Base-by-base conservation (phyloP, 208 protist genomes). In the Phytomonas francai region DNA sequence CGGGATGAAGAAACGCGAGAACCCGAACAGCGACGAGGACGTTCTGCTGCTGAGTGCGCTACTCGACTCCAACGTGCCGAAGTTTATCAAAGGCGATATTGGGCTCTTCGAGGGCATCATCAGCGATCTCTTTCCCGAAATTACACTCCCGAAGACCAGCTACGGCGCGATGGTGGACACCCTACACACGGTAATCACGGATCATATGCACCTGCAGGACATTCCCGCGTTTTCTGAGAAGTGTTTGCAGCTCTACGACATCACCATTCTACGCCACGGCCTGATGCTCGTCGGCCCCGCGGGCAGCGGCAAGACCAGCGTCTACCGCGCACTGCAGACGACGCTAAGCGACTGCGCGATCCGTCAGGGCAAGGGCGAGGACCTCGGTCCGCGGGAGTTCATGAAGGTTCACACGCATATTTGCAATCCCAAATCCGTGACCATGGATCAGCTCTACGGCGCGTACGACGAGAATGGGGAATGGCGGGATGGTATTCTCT, bases 191-290 rank as follows among this genome's bases (percentile, higher is more conserved):
- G 78, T 81, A 54, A 81, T 97, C 22, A 72, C 34, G 2, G 71
- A 59, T 9, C 76, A 88, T 28, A 42, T 79, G 57, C 81, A 80
- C 5, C 78, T 98, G 62, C 95, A 99, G 72, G 83, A 91, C 5
- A 85, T 97, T 14, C 79, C 81, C 25, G 74, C 79, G 5, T 99
- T 99, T 80, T 84, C 98, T 34, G 73, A 88, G 12, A 99, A 99
- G 87, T 98, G 94, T 72, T 87, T 99, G 56, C 98, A 99, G 90
- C 81, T 99, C 12, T 99, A 98, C 80, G 98, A 99, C 74, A 97
- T 98, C 59, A 98, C 97, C 9, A 94, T 96, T n/a, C 86, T 99
- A 51, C 93, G 98, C 31, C 98, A 99, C 81, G 98, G 98, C 30
- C 83, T 99, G 33, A 99, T 99, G 98, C 79, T 98, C 0, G 98